Percentiles rank a stretch among this genome's conserved stretches.
Conservation (phyloP, 2,329 filamentous ascomycete species). For the Aspergillus neoniger region DNA sequence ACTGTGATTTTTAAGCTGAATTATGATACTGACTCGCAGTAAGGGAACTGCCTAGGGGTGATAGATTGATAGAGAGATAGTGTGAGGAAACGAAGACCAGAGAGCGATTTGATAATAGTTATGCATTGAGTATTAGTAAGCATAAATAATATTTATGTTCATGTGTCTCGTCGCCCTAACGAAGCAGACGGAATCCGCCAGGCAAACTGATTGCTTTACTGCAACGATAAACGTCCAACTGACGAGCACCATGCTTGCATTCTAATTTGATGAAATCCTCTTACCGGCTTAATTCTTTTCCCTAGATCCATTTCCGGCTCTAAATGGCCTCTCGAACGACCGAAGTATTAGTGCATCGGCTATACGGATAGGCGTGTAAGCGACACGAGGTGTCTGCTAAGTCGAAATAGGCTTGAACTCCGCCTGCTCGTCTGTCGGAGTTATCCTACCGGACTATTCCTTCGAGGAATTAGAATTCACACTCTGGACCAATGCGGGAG, state of each 20-base stretch:
- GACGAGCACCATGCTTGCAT: neutral
- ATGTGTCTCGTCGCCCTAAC: too few relatives aligned
- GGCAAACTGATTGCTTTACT: neutral
- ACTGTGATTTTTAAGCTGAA: too few relatives aligned
- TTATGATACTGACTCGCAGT: too few relatives aligned
- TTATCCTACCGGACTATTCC: neutral
- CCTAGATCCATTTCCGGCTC: neutral
- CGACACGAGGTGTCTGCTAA: neutral
- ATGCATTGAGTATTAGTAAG: too few relatives aligned
- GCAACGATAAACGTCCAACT: neutral
- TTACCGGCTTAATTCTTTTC: neutral
- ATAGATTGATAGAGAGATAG: too few relatives aligned
- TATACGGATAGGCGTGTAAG: neutral
- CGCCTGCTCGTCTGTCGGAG: neutral
- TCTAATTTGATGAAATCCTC: neutral
- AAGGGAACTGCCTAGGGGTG: too few relatives aligned
- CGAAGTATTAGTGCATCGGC: neutral
- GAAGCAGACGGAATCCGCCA: neutral
- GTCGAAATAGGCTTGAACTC: slow-evolving; percentile 5
- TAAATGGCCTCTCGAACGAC: neutral
- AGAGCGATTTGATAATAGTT: too few relatives aligned
- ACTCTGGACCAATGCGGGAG: neutral
- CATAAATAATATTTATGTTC: too few relatives aligned
- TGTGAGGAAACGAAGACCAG: too few relatives aligned
- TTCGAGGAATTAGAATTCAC: neutral